Evolutionary conservation across 2,329 filamentous ascomycete genomes (phyloP).

Genomic region (Remersonia thermophila): DNA sequence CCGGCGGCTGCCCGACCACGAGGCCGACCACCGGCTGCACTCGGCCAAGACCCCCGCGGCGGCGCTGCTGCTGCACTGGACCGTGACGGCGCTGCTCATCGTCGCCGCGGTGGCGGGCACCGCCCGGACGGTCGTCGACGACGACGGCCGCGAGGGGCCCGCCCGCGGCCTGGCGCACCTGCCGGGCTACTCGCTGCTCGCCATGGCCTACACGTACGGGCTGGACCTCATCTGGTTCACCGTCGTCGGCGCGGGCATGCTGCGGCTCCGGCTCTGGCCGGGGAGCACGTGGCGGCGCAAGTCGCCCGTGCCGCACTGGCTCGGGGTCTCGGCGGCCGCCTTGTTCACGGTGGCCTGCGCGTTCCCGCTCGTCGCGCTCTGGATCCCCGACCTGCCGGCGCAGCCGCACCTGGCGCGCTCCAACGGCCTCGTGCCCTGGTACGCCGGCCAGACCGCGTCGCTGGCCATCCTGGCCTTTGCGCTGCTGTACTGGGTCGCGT

Average conservation of each 20-base stretch:
- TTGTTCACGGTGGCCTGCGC: conserved; percentile 6
- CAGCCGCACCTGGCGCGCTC: conserved; percentile 5
- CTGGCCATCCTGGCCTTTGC: conserved; percentile 4
- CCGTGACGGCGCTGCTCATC: conserved; percentile 9
- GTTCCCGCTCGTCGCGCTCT: conserved; percentile 9
- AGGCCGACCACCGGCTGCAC: conserved; percentile 3
- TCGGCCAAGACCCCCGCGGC: conserved; percentile 8
- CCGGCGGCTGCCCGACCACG: conserved; percentile 7
- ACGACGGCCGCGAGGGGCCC: too few species aligned
- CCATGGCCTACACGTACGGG: conserved; percentile 8
- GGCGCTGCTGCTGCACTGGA: conserved; percentile 10
- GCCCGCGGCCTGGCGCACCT: too few species aligned
- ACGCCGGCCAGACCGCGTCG: conserved; percentile 6
- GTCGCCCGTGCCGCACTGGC: conserved; percentile 9
- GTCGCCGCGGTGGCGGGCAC: conserved; percentile 6
- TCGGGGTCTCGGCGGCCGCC: conserved; percentile 7
- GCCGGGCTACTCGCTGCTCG: conserved; percentile 7
- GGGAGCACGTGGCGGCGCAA: conserved; percentile 8
- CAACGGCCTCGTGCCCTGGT: conserved; percentile 7
- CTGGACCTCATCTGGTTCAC: conserved; percentile 12
- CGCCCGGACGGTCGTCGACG: background rate
- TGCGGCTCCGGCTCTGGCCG: conserved; percentile 8
- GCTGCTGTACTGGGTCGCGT: conserved; percentile 8
- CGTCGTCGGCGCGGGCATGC: conserved; percentile 8
- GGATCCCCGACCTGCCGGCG: conserved; percentile 7